Evolutionary conservation across 2,329 filamentous ascomycete genomes (phyloP).

Genomic region (Metarhizium robertsii): DNA sequence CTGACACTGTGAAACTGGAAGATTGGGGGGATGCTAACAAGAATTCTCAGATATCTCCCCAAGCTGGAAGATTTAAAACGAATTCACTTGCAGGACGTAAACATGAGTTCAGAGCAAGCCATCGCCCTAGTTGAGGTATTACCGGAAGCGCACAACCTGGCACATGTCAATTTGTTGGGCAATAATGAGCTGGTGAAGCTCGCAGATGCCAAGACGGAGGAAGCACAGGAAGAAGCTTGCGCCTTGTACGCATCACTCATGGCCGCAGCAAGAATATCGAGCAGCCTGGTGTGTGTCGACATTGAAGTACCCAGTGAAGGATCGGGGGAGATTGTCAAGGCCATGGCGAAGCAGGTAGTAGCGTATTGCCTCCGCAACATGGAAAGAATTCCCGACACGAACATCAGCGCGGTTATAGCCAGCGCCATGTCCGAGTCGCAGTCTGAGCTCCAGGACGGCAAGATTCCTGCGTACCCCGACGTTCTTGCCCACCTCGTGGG

Average conservation of each 20-base stretch:
- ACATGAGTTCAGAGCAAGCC: constrained; percentile 75
- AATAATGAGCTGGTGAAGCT: constrained; percentile 66
- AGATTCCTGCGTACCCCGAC: constrained; percentile 52
- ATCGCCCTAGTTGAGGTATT: constrained; percentile 87
- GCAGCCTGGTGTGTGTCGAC: constrained; percentile 78
- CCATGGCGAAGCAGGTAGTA: constrained; percentile 86
- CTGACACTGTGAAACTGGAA: background rate
- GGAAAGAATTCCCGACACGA: constrained; percentile 63
- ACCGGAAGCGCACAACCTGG: constrained; percentile 71
- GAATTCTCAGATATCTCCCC: constrained; percentile 31
- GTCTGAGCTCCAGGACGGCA: constrained; percentile 17
- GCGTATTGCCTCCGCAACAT: constrained; percentile 91
- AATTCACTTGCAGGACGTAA: constrained; percentile 77
- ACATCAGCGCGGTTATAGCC: constrained; percentile 40
- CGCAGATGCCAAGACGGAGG: constrained; percentile 67
- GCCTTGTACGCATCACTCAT: constrained; percentile 88
- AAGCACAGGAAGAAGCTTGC: constrained; percentile 82
- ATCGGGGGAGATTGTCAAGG: constrained; percentile 85
- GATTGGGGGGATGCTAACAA: background rate
- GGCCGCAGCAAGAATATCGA: constrained; percentile 75
- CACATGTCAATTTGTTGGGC: constrained; percentile 79
- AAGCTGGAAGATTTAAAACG: constrained; percentile 70
- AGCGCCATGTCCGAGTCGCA: constrained; percentile 30
- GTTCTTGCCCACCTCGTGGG: constrained; percentile 83
- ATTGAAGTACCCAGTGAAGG: constrained; percentile 77